phyloP scores from a whole-genome alignment of 805 yeast species.

The Saccharomycopsis sp. region DNA sequence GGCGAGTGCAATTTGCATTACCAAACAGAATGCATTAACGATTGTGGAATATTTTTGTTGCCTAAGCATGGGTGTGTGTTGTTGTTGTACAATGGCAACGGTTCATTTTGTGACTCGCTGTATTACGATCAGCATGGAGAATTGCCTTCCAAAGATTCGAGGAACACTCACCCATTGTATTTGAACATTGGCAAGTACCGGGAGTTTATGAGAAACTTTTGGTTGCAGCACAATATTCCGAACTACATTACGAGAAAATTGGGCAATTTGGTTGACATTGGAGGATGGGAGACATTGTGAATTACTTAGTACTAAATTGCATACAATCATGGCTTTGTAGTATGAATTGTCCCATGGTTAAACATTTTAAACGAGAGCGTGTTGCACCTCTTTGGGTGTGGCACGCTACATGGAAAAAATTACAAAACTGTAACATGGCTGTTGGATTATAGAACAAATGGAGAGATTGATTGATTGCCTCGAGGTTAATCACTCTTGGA shows the following conservation, averaged over 20 bases:
- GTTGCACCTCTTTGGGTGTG: too few relatives aligned
- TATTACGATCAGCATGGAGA: slow-evolving; percentile 85
- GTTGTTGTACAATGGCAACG: slow-evolving; percentile 62
- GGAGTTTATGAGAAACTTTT: slow-evolving; percentile 52
- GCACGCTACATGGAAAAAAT: too few relatives aligned
- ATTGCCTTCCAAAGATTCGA: slow-evolving; percentile 58
- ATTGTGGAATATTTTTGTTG: slow-evolving; percentile 61
- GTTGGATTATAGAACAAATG: too few relatives aligned
- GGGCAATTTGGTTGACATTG: slow-evolving; percentile 73
- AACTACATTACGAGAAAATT: slow-evolving; percentile 70
- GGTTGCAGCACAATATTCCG: slow-evolving; percentile 75
- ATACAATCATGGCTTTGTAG: too few relatives aligned
- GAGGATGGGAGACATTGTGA: slow-evolving; percentile 92
- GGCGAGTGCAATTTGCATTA: slow-evolving; percentile 82
- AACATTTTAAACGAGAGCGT: too few relatives aligned
- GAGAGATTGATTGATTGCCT: too few relatives aligned
- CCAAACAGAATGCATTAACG: slow-evolving; percentile 51
- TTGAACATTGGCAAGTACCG: slow-evolving; percentile 56
- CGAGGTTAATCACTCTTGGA: too few relatives aligned
- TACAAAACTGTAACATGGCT: background rate
- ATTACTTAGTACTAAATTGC: too few relatives aligned
- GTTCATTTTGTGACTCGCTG: slow-evolving; percentile 79
- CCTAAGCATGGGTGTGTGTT: slow-evolving; percentile 62
- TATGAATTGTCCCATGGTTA: too few relatives aligned
- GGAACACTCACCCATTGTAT: slow-evolving; percentile 60